phyloP scores from a whole-genome alignment of 257 asterid genomes.

The Solanum etuberosum region DNA sequence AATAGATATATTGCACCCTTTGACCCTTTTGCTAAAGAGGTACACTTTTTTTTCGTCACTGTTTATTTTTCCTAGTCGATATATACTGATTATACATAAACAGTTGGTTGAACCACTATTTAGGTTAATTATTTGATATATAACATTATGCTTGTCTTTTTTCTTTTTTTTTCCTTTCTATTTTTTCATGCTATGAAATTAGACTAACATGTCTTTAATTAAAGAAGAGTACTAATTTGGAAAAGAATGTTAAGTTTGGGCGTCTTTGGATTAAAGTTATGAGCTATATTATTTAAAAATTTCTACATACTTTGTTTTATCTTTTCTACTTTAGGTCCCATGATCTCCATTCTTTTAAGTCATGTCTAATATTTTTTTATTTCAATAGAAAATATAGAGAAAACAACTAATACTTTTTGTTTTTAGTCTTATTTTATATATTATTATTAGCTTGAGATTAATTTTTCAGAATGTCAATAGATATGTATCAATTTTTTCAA shows the following conservation, averaged over 20 bases:
- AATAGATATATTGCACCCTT: slow-evolving; percentile 59
- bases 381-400: background rate
- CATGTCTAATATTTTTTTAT: background rate
- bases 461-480: background rate
- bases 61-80: background rate
- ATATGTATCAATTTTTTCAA: rapidly evolving
- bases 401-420: background rate
- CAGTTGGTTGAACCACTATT: background rate
- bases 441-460: background rate
- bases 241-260: background rate
- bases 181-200: background rate
- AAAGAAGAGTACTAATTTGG: background rate
- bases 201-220: background rate
- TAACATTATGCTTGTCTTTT: background rate
- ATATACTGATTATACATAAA: background rate
- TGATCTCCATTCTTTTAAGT: background rate
- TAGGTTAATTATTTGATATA: background rate
- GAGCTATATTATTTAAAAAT: background rate
- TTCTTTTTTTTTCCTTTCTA: background rate
- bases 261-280: background rate
- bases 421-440: background rate
- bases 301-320: background rate
- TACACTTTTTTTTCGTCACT: background rate
- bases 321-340: background rate
- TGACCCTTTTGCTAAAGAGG: slow-evolving; percentile 66